A percentile compares a stretch with the other conserved stretches of the same genome.
phyloP scores from a whole-genome alignment of 805 yeast genomes.

The Candida ulmi region DNA sequence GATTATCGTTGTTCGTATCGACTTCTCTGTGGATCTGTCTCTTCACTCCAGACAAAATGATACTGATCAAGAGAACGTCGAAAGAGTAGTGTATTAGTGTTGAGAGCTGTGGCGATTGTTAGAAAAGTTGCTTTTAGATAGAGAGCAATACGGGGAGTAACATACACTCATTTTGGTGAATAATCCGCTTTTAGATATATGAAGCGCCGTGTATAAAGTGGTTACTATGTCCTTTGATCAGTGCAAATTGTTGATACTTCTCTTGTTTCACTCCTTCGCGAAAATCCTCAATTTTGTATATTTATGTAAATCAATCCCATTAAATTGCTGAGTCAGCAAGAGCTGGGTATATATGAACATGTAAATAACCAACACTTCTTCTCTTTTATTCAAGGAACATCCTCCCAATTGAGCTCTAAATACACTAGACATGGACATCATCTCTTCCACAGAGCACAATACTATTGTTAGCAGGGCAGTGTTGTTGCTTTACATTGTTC shows the following conservation, averaged over 20 bases:
- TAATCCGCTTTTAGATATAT: not conserved
- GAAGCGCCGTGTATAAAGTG: not conserved
- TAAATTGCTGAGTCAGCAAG: too few species aligned
- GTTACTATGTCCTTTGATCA: too few species aligned
- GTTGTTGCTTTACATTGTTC: constrained; percentile 9
- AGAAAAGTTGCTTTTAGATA: not conserved
- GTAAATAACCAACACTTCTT: too few species aligned
- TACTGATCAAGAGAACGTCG: not conserved
- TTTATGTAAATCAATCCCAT: too few species aligned
- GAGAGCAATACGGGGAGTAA: not conserved
- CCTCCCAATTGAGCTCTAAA: too few species aligned
- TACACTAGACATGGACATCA: too few species aligned
- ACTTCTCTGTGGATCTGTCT: not conserved
- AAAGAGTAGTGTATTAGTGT: not conserved
- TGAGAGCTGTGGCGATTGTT: not conserved
- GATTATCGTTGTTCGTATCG: not conserved
- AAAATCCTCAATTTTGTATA: too few species aligned
- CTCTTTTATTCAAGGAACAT: too few species aligned
- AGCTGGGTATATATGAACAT: too few species aligned
- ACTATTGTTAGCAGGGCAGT: constrained; percentile 4
- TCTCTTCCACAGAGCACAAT: too few species aligned
- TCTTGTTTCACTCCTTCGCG: too few species aligned
- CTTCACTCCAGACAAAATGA: not conserved
- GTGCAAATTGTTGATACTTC: too few species aligned
- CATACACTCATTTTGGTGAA: not conserved